A percentile compares a stretch with the other conserved stretches of the same genome.
These are phyloP conservation scores for Silene vulgaris DNA, from an alignment of 179 eudicot species.

Conservation along the genomic window DNA sequence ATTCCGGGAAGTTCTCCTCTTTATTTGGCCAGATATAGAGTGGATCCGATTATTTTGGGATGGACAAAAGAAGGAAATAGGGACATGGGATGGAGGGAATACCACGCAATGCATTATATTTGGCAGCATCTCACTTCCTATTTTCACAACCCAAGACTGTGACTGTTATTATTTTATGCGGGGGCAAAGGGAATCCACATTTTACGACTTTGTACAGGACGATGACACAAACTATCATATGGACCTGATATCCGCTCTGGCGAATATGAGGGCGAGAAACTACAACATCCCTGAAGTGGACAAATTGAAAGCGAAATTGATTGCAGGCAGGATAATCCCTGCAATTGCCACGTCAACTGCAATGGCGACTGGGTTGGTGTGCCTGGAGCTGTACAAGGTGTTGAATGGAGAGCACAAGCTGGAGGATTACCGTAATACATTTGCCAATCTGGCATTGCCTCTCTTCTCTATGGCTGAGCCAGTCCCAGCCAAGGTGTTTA, in stretches of 20 bases:
- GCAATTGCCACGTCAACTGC: slow-evolving; percentile 90
- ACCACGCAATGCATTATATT: not conserved
- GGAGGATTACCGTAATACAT: slow-evolving; percentile 46
- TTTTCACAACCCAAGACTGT: not conserved
- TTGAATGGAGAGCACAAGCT: slow-evolving; percentile 36
- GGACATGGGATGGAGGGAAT: not conserved
- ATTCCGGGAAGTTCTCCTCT: too few species aligned
- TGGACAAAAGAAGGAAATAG: not conserved
- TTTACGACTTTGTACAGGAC: slow-evolving; percentile 43
- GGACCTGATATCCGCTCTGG: slow-evolving; percentile 84
- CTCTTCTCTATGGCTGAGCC: slow-evolving; percentile 50
- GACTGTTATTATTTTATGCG: not conserved
- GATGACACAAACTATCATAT: slow-evolving; percentile 86
- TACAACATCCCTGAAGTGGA: slow-evolving; percentile 84
- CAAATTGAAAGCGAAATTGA: slow-evolving; percentile 78
- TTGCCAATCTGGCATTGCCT: slow-evolving; percentile 46
- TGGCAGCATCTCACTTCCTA: not conserved
- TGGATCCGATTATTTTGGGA: not conserved
- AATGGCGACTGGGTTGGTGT: slow-evolving; percentile 27
- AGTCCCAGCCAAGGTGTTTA: slow-evolving; percentile 44
- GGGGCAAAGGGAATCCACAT: not conserved
- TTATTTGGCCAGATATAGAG: not conserved
- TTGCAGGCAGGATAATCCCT: slow-evolving; percentile 90
- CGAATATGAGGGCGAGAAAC: slow-evolving; percentile 92
- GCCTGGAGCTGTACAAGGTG: slow-evolving; percentile 50